phyloP scores from a whole-genome alignment of 164 flowering plant species.

The Berberis thunbergii region DNA sequence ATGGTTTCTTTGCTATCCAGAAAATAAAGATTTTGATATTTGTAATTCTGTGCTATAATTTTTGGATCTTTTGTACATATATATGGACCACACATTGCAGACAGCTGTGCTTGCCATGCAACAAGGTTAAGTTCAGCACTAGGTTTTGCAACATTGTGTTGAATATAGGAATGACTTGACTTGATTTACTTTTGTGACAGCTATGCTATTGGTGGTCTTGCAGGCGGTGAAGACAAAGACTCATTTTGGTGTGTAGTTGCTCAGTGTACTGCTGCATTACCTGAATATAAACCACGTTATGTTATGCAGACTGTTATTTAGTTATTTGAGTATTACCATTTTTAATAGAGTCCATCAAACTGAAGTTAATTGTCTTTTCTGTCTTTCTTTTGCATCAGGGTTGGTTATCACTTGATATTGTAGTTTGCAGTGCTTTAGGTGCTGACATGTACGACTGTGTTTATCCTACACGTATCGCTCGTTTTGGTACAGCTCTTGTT shows the following conservation, averaged over 20 bases:
- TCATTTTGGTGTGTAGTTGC: constrained; percentile 99
- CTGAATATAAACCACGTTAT: constrained; percentile 96
- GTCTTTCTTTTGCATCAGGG: constrained; percentile 41
- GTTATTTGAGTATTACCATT: neutral
- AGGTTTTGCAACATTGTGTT: constrained; percentile 3
- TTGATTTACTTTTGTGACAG: constrained; percentile 52
- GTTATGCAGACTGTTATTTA: constrained; percentile 34
- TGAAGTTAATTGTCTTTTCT: neutral
- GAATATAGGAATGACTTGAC: constrained; percentile 12
- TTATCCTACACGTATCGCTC: constrained; percentile 97
- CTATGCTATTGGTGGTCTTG: constrained; percentile 99
- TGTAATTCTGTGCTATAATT: no score
- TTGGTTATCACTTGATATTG: constrained; percentile 95
- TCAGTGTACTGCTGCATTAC: constrained; percentile 87
- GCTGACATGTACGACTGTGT: constrained; percentile 99
- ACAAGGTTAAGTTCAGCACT: no score
- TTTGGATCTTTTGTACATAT: no score
- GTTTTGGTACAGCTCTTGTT: constrained; percentile 95
- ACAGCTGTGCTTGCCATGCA: no score
- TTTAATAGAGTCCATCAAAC: neutral
- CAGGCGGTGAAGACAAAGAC: constrained; percentile 98
- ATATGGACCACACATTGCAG: no score
- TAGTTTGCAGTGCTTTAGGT: constrained; percentile 97
- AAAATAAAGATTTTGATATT: no score
- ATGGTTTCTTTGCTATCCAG: no score